Evolutionary conservation across 1,139 yeast genomes (phyloP).

Genomic region (Meyerozyma carpophila): DNA sequence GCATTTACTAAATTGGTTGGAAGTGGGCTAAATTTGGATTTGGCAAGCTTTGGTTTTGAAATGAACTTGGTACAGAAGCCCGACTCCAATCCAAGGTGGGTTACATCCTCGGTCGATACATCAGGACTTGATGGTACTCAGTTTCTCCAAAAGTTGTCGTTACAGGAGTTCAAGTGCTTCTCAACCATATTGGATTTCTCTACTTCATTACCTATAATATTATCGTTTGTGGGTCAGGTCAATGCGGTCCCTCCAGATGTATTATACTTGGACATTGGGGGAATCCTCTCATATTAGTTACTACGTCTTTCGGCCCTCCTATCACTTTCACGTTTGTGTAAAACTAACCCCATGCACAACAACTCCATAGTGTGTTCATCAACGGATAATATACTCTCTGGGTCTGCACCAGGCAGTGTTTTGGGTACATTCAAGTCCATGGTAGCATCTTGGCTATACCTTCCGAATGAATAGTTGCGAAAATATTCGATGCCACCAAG

Average conservation of each 20-base stretch:
- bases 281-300: not conserved
- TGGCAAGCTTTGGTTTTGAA: constrained; percentile 19
- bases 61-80: not conserved
- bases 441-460: not conserved
- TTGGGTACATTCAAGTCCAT: not conserved
- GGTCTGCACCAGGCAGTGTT: not conserved
- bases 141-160: not conserved
- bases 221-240: constrained; percentile 1
- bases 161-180: not conserved
- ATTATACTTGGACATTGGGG: not conserved
- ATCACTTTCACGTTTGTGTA: not conserved
- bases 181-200: not conserved
- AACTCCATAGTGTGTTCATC: not conserved
- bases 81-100: not conserved
- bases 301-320: not conserved
- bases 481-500: not conserved
- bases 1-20: constrained; percentile 62
- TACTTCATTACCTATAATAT: not conserved
- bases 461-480: not conserved
- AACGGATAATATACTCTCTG: not conserved
- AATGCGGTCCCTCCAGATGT: not conserved
- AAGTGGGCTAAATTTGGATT: constrained; percentile 52
- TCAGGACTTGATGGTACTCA: not conserved
- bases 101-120: not conserved
- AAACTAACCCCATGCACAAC: not conserved